Evolutionary conservation across 352 stramenopile genomes (phyloP).

Genomic region (Phytophthora pseudosyringae): DNA sequence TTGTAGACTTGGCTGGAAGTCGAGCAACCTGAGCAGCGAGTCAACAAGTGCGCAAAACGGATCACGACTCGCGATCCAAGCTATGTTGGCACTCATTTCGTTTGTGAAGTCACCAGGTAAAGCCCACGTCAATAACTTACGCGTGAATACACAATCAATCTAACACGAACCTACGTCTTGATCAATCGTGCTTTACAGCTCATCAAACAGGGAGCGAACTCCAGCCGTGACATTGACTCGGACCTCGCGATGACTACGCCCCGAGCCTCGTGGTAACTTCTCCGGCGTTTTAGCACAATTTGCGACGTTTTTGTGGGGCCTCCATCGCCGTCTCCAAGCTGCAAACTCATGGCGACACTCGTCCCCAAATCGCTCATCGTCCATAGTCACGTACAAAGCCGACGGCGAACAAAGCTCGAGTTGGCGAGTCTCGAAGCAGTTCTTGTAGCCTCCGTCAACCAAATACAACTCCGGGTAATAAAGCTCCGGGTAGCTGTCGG

Average conservation of each 20-base stretch:
- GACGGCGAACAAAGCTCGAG: constrained; percentile 44
- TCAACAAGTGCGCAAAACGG: too few species aligned
- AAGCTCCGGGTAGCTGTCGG: constrained; percentile 60
- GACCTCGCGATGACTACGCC: neutral
- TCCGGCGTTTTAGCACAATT: constrained; percentile 48
- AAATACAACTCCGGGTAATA: constrained; percentile 78
- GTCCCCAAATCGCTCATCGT: constrained; percentile 50
- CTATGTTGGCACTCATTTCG: too few species aligned
- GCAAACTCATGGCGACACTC: constrained; percentile 59
- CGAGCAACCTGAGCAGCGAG: too few species aligned
- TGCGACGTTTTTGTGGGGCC: constrained; percentile 46
- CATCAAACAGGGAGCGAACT: constrained; percentile 40
- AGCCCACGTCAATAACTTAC: too few species aligned
- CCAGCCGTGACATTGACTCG: constrained; percentile 4
- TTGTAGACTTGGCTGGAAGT: too few species aligned
- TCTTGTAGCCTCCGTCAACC: constrained; percentile 76
- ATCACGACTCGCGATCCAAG: too few species aligned
- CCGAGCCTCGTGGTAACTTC: constrained; percentile 11
- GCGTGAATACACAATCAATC: too few species aligned
- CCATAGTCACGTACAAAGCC: constrained; percentile 54
- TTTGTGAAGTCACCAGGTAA: too few species aligned
- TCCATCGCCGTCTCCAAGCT: constrained; percentile 54
- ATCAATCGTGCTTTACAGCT: constrained; percentile 18
- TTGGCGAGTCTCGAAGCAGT: constrained; percentile 62
- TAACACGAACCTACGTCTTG: neutral